Conservation (phyloP, 176 grass and related monocot species). For the Oryza glumipatula region DNA sequence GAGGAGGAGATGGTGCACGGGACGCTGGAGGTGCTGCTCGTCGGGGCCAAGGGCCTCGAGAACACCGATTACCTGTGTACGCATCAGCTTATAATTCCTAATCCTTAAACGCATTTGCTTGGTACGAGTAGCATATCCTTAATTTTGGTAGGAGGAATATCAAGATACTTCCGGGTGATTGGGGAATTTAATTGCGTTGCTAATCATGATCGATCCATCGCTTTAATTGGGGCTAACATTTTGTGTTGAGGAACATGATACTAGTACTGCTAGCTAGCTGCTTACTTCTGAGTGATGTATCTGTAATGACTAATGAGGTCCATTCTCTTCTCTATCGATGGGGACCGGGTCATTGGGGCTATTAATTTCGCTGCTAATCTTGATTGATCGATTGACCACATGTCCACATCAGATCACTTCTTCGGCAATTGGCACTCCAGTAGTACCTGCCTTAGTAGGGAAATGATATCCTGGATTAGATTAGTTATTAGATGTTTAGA, state of each 20-base stretch:
- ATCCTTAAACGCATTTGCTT: neutral
- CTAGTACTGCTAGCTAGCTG: neutral
- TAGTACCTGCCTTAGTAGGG: neutral
- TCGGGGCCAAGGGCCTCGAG: slow-evolving; percentile 80
- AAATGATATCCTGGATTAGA: neutral
- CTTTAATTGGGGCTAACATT: neutral
- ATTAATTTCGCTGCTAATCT: neutral
- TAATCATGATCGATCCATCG: neutral
- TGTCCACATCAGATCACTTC: neutral
- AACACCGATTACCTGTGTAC: slow-evolving; percentile 72
- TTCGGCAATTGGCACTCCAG: neutral
- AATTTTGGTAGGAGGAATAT: neutral
- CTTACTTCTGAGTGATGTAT: neutral
- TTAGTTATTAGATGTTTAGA: neutral
- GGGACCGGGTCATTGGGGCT: neutral
- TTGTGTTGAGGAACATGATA: neutral
- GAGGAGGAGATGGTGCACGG: slow-evolving; percentile 57
- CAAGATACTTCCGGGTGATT: neutral
- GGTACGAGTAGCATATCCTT: neutral
- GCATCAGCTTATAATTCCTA: neutral
- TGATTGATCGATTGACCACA: neutral
- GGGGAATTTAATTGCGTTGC: neutral
- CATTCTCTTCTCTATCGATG: slow-evolving; percentile 11
- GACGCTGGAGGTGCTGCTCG: slow-evolving; percentile 74
- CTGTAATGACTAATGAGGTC: neutral